Base-by-base conservation (phyloP, 2,329 filamentous ascomycete genomes). In the Colletotrichum destructivum region DNA sequence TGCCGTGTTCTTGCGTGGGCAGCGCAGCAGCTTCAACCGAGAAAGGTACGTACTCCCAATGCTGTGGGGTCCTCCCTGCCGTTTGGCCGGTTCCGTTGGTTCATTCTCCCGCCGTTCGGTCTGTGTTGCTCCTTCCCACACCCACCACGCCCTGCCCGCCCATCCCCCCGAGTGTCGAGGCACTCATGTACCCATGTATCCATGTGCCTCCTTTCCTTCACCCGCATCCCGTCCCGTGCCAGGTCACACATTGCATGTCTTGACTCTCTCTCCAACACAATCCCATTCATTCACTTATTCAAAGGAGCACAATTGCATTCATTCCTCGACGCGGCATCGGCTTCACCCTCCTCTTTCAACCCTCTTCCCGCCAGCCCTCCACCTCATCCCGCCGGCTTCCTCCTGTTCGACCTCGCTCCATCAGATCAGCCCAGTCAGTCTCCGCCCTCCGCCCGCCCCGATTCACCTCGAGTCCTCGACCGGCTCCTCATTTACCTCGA, bases 51-150 rank as follows among this genome's bases (percentile, higher is more conserved):
- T 40, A 16, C 26, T 21, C 11, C 31, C 7, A 31, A 8, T 31
- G 31, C 31, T 31, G 31, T 31, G 8, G 31, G 31, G 31, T 31
- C 31, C 31, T 31, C 31, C 31, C 7, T 31, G 31, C 31, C 23
- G 35, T 56, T 35, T 44, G 35, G 26, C 13, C n/a, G 21, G 21
- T 23, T 7, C n/a, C 18, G 40, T 44, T 56, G 40, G 40, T 35
- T 40, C 12, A 3, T 35, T 60, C 16, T 38, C n/a, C 46, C 12
- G 3, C 46, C 8, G 3, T 61, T 31, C 62, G 54, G 26, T n/a
- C 31, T 47, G 38, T 44, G 23, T 71, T 65, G 54, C 40, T 69
- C 59, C 65, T 69, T 69, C 59, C 63, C 46, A 59, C 38, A 23
- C 23, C 23, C 23, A 23, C 26, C 26, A 52, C 42, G 13, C 46